These are phyloP conservation scores for Astrothelium subdiscretum DNA, from an alignment of 495 filamentous ascomycete species.

Conservation along the genomic window DNA sequence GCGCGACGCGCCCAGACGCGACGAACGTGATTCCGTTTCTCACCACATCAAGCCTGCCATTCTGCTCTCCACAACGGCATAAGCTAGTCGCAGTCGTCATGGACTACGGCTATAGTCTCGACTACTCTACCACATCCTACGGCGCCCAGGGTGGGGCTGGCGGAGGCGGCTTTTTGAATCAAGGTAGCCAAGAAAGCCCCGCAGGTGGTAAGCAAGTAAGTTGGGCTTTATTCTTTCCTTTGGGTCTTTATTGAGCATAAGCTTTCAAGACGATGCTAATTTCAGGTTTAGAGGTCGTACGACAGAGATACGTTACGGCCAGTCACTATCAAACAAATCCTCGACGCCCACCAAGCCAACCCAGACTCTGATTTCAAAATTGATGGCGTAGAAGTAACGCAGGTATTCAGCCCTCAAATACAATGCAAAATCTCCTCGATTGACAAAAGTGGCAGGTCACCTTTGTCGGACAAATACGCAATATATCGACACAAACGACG, in stretches of 20 bases:
- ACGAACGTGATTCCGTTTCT: background rate
- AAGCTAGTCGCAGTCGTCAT: too few species aligned
- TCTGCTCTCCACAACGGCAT: too few species aligned
- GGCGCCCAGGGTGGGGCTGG: conserved; percentile 46
- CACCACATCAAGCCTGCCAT: too few species aligned
- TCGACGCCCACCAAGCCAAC: conserved; percentile 64
- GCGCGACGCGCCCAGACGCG: background rate
- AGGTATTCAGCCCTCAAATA: conserved; percentile 24
- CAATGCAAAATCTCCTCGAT: background rate
- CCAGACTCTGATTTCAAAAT: conserved; percentile 66
- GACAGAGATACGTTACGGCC: conserved; percentile 68
- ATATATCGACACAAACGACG: conserved; percentile 73
- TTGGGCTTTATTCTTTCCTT: background rate
- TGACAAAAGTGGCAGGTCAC: conserved; percentile 42
- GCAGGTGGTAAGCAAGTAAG: conserved; percentile 31
- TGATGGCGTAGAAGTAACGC: conserved; percentile 55
- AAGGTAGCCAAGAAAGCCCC: conserved; percentile 35
- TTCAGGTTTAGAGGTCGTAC: conserved; percentile 20
- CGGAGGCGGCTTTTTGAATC: conserved; percentile 56
- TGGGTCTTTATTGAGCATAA: background rate
- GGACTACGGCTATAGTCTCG: conserved; percentile 14
- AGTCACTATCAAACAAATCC: conserved; percentile 86
- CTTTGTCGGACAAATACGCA: conserved; percentile 80
- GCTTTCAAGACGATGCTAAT: conserved; percentile 8
- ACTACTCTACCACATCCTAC: conserved; percentile 47